Evolutionary conservation across 768 basidiomycete species (phyloP).

Genomic region (Trametes gibbosa): DNA sequence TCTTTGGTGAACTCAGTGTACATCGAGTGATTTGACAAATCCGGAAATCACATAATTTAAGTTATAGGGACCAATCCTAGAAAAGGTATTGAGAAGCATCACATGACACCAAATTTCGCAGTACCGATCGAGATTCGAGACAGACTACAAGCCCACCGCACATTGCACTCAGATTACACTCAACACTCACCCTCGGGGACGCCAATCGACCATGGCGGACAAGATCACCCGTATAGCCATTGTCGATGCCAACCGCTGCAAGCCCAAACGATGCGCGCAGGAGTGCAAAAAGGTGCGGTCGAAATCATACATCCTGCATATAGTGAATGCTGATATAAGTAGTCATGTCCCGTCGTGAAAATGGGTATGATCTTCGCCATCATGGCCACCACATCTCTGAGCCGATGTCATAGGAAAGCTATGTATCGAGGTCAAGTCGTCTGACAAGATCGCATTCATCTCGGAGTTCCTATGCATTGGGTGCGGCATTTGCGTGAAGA

Average conservation of each 20-base stretch:
- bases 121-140: constrained; percentile 3
- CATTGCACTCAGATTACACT: background rate
- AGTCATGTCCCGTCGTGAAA: constrained; percentile 96
- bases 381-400: background rate
- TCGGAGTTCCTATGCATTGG: constrained; percentile 99
- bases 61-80: background rate
- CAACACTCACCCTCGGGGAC: background rate
- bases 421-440: constrained; percentile 95
- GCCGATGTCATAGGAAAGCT: constrained; percentile 66
- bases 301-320: background rate
- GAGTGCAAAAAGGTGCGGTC: constrained; percentile 92
- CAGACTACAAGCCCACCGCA: background rate
- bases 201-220: constrained; percentile 46
- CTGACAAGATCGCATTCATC: constrained; percentile 98
- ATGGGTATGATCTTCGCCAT: constrained; percentile 62
- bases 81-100: background rate
- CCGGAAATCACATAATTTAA: too few relatives aligned
- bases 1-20: too few relatives aligned
- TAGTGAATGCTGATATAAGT: constrained; percentile 2
- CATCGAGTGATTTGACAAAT: too few relatives aligned
- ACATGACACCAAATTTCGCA: constrained; percentile 14
- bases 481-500: constrained; percentile 99
- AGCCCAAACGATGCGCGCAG: constrained; percentile 94
- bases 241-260: constrained; percentile 88
- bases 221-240: constrained; percentile 99